Base-by-base conservation (phyloP, 2,329 filamentous ascomycete species). In the Cryphonectria parasitica region DNA sequence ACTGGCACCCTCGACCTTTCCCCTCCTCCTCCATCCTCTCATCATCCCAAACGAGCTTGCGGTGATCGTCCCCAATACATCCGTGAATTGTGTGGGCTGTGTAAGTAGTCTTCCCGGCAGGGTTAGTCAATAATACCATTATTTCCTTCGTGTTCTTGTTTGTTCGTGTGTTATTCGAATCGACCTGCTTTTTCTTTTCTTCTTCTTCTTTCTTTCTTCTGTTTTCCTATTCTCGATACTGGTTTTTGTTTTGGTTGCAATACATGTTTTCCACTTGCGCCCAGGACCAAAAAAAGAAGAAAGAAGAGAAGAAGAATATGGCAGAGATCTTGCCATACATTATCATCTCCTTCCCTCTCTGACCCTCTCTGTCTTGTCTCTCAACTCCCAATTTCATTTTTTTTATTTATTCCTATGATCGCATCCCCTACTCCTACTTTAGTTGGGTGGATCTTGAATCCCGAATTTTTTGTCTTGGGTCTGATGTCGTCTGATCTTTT, bases 111-210 rank as follows among this genome's bases (percentile, higher is more conserved):
- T 60, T 17, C 28, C 45, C 45, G n/a, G 54, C 58, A 61, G 28
- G 69, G 65, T 70, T 61, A 68, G 69, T 70, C 60, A 41, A 70
- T 61, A 39, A 68, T 68, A 39, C 60, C 64, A 31, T 70, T 70
- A 45, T 41, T 54, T 68, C 41, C 58, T 52, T 62, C 17, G 36
- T 39, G 39, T 62, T 62, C 22, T 62, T 39, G 31, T 62, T 34
- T 43, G n/a, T n/a, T 19, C 43, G 6, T 41, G 3, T 25, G 58
- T 34, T 31, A 7, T 15, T 39, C 34, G 31, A 28, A n/a, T 19
- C 17, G 31, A 39, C 19, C 10, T 62, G 25, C 7, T 22, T 28
- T 19, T 49, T 22, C 22, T 62, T 25, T 31, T 25, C 5, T 62
- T 41, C 8, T 63, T 7, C 15, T 41, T 43, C 11, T 31, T 43